These are phyloP conservation scores for Solanum chilense DNA, from an alignment of 257 asterid species.

Conservation along the genomic window DNA sequence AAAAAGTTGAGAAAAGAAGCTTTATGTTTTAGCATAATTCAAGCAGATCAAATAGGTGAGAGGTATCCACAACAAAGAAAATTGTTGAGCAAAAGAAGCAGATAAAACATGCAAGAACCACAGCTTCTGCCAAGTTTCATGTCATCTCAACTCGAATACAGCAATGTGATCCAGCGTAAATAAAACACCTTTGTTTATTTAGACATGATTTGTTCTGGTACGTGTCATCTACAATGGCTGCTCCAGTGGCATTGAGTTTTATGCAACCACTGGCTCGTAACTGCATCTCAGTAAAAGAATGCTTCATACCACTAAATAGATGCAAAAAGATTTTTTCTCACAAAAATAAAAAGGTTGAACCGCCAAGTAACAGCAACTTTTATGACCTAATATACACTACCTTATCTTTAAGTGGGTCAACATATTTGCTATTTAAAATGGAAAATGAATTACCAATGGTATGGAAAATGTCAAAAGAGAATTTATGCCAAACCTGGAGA, in stretches of 20 bases:
- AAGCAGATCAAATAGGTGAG: background rate
- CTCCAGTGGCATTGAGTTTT: background rate
- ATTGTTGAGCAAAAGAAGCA: background rate
- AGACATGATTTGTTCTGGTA: background rate
- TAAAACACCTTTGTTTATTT: background rate
- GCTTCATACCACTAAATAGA: background rate
- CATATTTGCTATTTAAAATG: background rate
- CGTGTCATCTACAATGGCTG: background rate
- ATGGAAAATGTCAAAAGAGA: background rate
- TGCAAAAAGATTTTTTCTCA: background rate
- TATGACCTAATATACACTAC: background rate
- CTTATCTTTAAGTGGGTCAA: background rate
- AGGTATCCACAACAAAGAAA: background rate
- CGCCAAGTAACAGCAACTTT: background rate
- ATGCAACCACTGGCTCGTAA: background rate
- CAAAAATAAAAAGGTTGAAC: background rate
- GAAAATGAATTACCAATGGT: background rate
- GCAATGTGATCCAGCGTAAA: background rate
- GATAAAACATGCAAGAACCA: background rate
- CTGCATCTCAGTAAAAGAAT: background rate
- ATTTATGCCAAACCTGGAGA: slow-evolving; percentile 45
- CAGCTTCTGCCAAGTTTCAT: background rate
- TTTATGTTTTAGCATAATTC: background rate
- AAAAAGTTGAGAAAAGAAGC: background rate
- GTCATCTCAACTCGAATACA: background rate